Evolutionary conservation across 257 asterid species (phyloP), one percentile per base, ranked within the genome.

Genomic region (Gardenia jasminoides): DNA sequence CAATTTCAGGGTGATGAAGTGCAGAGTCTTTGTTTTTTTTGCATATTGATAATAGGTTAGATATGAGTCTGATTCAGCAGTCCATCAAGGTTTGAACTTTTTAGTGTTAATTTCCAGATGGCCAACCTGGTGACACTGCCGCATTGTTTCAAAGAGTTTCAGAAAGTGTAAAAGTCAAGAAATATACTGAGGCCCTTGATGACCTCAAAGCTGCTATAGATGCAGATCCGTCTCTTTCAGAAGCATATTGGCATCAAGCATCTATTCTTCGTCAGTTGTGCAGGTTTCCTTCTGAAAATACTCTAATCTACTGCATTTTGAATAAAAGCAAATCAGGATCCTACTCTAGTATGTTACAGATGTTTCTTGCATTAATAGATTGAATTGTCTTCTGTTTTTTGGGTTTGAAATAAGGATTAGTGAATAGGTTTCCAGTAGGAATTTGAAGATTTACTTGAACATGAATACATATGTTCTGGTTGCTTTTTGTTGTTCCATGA

Each of bases 141-240:
- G 89, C 98, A 19, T 74, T 91, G 66, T 91, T 90, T 33, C 94
- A 91, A 87, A 92, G 90, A 88, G 94, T 89, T 72, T 85, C 92
- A 67, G 90, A 93, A 84, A 88, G 88, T 81, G 85, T 94, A 70
- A 94, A 86, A 85, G 91, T 93, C 82, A 93, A 90, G 88, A 91
- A 86, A 86, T 94, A 90, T 54, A 89, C 95, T 54, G 99, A 94
- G 81, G 98, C 97, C 69, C 96, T 94, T 44, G 83, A 87, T 76
- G 95, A 94, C 68, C 92, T 94, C 71, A 91, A 94, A 82, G 78
- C 99, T 76, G 98, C 98, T 75, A 87, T 94, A 82, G 93, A 93
- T 80, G 90, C 92, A 78, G 97, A 94, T 81, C 98, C 98, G 69
- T 80, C 93, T 26, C 86, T 93, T 56, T 90, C 95, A 66, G 94